Percentiles rank a stretch among this genome's conserved stretches.
Conservation (phyloP, 805 yeast genomes). For the Lipomyces yamadae region DNA sequence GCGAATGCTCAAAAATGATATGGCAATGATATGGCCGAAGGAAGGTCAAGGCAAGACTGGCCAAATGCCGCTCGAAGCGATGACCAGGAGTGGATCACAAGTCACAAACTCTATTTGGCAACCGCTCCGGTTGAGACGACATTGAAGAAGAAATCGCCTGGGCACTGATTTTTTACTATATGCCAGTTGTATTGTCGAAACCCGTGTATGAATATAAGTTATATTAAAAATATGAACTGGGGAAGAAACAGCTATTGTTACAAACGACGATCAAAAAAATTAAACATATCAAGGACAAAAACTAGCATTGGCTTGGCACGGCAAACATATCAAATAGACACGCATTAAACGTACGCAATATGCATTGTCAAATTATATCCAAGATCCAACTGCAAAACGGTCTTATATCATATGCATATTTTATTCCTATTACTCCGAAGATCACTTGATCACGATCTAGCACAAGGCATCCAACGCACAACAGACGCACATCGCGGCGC, state of each 20-base stretch:
- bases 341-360: neutral
- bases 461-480: conserved; percentile 36
- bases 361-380: neutral
- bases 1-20: neutral
- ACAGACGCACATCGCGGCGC: conserved; percentile 40
- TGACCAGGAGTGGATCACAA: neutral
- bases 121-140: too few relatives aligned
- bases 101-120: neutral
- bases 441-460: conserved; percentile 8
- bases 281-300: neutral
- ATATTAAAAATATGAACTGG: neutral
- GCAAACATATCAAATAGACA: neutral
- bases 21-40: neutral
- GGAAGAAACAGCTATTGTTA: neutral
- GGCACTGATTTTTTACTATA: too few relatives aligned
- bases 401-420: too few relatives aligned
- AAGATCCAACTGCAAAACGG: neutral
- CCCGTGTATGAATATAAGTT: too few relatives aligned
- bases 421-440: neutral
- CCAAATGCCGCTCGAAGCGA: neutral
- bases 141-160: too few relatives aligned
- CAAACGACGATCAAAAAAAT: neutral
- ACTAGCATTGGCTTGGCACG: neutral
- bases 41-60: neutral
- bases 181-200: too few relatives aligned